Evolutionary conservation across 371 early-diverging fungal genomes (phyloP), one percentile per base, ranked within the genome.

Genomic region (Mucor velutinosus): DNA sequence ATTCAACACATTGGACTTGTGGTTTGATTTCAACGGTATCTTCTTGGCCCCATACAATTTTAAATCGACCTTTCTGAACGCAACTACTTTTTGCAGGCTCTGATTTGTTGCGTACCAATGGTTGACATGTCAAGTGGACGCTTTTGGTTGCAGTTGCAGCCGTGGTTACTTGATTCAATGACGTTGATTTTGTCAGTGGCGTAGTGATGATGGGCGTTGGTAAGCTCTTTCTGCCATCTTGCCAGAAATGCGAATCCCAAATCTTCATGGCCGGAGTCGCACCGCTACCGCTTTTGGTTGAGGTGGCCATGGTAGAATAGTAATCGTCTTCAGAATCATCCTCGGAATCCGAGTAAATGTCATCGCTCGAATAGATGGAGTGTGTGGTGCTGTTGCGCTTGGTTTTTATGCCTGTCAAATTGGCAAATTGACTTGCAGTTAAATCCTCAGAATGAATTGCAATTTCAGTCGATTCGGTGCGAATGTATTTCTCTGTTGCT

Each of bases 11-110:
- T 33, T 67, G 62, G 37, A 41, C 56, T 43, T 62, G 60, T 37
- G 62, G 15, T 32, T 32, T 39, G 7, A 62, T 45, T 15, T 62
- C 30, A 19, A 53, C 45, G 29, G 69, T 35, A 11, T 69, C 62
- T 12, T 71, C 69, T 14, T 68, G 58, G 21, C 81, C 81, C 29
- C 76, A 60, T 5, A 76, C 69, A 25, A 81, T 81, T 43, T 76
- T 73, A 66, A 81, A 81, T 41, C 81, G 69, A n/a, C 81, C 81
- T 59, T 76, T 78, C 39, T 70, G 76, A 39, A 78, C 72, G 33
- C 73, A 65, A 37, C 67, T 72, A 8, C 21, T 39, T 19, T 60
- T 53, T 14, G 39, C 53, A 29, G 64, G 64, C 21, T 72, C 58
- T 39, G 72, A 55, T 35, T n/a, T 35, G 29, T 60, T 58, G 33